A percentile compares a stretch with the other conserved stretches of the same genome.
Evolutionary conservation across 495 filamentous ascomycete genomes (phyloP).

Genomic region (Oleoguttula mirabilis): DNA sequence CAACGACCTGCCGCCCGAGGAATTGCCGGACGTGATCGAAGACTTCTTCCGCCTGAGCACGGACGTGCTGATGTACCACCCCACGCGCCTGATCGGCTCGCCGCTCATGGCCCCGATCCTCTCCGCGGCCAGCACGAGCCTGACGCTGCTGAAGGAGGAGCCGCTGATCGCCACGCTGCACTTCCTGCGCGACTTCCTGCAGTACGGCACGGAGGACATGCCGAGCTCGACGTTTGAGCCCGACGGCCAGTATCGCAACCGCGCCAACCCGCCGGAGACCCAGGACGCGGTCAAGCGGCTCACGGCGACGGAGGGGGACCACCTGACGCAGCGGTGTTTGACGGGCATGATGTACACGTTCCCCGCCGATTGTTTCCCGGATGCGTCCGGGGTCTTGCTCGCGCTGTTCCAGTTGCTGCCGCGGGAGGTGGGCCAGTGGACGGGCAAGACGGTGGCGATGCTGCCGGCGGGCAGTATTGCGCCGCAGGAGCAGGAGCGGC

Average conservation of each 20-base stretch:
- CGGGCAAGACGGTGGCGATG: constrained; percentile 69
- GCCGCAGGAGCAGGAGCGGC: constrained; percentile 38
- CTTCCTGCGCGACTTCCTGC: constrained; percentile 85
- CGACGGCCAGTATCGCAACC: constrained; percentile 31
- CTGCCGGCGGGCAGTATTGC: constrained; percentile 72
- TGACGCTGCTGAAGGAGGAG: constrained; percentile 79
- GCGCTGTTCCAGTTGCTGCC: constrained; percentile 80
- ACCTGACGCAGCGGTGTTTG: constrained; percentile 70
- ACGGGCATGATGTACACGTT: constrained; percentile 99
- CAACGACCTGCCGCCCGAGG: constrained; percentile 72
- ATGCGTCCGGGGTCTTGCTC: constrained; percentile 84
- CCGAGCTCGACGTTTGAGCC: constrained; percentile 55
- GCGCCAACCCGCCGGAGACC: constrained; percentile 30
- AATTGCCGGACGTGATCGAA: constrained; percentile 94
- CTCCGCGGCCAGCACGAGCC: constrained; percentile 68
- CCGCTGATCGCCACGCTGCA: constrained; percentile 84
- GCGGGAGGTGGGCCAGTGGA: constrained; percentile 60
- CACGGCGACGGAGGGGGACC: constrained; percentile 57
- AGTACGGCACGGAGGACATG: constrained; percentile 68
- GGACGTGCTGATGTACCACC: constrained; percentile 86
- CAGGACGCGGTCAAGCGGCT: constrained; percentile 57
- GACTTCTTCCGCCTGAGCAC: constrained; percentile 92
- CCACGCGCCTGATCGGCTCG: constrained; percentile 65
- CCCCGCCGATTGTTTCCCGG: constrained; percentile 84
- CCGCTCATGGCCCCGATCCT: constrained; percentile 69